A percentile compares a stretch with the other conserved stretches of the same genome.
Evolutionary conservation across 306 rosid genomes (phyloP).

Genomic region (Myrica gale): DNA sequence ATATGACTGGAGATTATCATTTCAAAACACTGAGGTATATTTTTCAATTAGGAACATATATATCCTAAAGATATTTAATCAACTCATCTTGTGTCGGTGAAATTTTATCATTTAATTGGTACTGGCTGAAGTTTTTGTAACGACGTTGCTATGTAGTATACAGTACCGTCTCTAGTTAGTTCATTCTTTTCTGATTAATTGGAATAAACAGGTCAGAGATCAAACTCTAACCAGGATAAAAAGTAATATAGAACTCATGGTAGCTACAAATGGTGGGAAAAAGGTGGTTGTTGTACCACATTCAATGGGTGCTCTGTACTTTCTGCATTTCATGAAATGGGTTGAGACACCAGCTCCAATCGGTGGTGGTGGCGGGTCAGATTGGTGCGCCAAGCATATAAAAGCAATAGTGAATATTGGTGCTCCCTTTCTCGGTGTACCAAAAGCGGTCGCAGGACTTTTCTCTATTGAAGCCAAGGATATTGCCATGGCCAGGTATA

Average conservation of each 20-base stretch:
- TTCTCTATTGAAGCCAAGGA: slow-evolving; percentile 81
- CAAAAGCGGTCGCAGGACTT: slow-evolving; percentile 74
- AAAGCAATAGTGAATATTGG: slow-evolving; percentile 78
- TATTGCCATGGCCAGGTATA: slow-evolving; percentile 82
- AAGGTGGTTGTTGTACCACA: slow-evolving; percentile 86
- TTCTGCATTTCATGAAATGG: slow-evolving; percentile 90
- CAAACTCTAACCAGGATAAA: slow-evolving; percentile 71
- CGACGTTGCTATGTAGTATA: not conserved
- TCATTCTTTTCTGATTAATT: slow-evolving; percentile 26
- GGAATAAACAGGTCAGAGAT: slow-evolving; percentile 64
- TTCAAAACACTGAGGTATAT: slow-evolving; percentile 84
- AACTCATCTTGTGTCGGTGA: slow-evolving; percentile 4
- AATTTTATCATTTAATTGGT: slow-evolving; percentile 16
- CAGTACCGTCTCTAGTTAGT: slow-evolving; percentile 17
- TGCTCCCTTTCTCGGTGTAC: slow-evolving; percentile 85
- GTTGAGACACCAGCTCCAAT: slow-evolving; percentile 74
- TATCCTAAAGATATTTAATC: not conserved
- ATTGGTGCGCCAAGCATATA: slow-evolving; percentile 84
- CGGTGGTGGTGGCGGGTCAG: slow-evolving; percentile 86
- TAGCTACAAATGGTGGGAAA: slow-evolving; percentile 66
- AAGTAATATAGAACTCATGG: slow-evolving; percentile 76
- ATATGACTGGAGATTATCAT: slow-evolving; percentile 82
- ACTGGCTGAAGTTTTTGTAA: slow-evolving; percentile 12
- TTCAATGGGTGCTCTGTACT: slow-evolving; percentile 82
- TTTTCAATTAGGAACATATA: slow-evolving; percentile 15